These are phyloP conservation scores for Aureobasidium melanogenum DNA, from an alignment of 2,329 filamentous ascomycete genomes.

Conservation along the genomic window DNA sequence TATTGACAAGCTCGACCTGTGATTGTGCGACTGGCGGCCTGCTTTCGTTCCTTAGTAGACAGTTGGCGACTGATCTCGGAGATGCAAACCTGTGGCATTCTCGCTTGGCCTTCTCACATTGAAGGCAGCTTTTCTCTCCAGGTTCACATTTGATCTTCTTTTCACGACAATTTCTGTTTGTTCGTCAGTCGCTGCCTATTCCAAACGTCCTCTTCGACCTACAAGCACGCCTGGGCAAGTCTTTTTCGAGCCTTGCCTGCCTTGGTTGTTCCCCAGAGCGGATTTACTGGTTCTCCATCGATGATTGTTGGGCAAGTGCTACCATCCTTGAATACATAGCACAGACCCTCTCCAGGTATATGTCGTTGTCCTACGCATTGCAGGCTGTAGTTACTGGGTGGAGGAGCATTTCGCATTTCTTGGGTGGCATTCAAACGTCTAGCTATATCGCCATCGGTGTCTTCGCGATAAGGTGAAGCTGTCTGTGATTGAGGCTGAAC, in stretches of 20 bases:
- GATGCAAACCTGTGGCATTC: conserved; percentile 64
- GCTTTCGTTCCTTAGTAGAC: conserved; percentile 16
- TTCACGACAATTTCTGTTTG: conserved; percentile 62
- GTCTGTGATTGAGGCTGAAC: background rate
- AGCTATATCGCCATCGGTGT: background rate
- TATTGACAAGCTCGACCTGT: conserved; percentile 17
- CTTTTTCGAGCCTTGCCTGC: conserved; percentile 88
- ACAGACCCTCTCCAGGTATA: conserved; percentile 15
- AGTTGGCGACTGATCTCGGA: background rate
- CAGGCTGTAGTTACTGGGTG: background rate
- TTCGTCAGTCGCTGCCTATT: background rate
- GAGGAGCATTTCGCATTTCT: background rate
- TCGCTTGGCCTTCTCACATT: conserved; percentile 85
- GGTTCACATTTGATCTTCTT: conserved; percentile 98
- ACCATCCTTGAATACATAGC: conserved; percentile 15
- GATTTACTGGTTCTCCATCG: conserved; percentile 43
- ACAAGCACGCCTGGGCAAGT: conserved; percentile 78
- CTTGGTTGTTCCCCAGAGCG: conserved; percentile 89
- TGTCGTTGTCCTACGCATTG: conserved; percentile 13
- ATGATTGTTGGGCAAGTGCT: conserved; percentile 15
- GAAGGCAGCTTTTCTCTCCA: conserved; percentile 75
- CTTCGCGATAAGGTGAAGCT: background rate
- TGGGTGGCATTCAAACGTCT: background rate
- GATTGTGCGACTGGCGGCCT: conserved; percentile 21
- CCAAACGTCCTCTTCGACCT: background rate